A percentile compares a stretch with the other conserved stretches of the same genome.
Conservation (phyloP, 768 basidiomycete genomes). For the Punctularia strigosozonata region DNA sequence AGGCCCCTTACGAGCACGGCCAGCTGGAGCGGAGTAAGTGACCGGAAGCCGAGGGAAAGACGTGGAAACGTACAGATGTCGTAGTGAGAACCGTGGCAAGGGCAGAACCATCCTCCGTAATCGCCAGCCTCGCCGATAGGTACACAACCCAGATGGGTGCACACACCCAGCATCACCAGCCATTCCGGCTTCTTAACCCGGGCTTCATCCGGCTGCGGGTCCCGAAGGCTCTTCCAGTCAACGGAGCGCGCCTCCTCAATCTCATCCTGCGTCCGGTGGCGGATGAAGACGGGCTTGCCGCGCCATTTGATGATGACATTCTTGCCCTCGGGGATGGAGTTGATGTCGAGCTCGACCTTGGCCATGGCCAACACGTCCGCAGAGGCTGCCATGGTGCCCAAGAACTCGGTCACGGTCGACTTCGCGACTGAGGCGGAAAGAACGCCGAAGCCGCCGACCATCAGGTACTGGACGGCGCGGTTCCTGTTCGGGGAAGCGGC, state of each 20-base stretch:
- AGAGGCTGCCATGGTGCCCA: constrained; percentile 93
- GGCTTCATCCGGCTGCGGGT: constrained; percentile 84
- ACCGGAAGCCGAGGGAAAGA: constrained; percentile 3
- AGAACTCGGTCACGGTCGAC: constrained; percentile 86
- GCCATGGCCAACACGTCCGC: constrained; percentile 97
- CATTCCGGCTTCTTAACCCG: constrained; percentile 93
- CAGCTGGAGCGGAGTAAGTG: constrained; percentile 38
- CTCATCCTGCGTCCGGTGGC: constrained; percentile 86
- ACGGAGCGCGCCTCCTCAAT: constrained; percentile 82
- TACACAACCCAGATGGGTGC: constrained; percentile 97
- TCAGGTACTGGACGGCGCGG: constrained; percentile 78
- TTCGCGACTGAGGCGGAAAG: constrained; percentile 92
- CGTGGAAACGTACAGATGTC: constrained; percentile 69
- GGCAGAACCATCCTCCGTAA: constrained; percentile 99
- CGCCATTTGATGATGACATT: constrained; percentile 98
- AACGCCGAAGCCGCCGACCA: constrained; percentile 86
- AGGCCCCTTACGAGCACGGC: constrained; percentile 91
- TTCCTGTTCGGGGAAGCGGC: constrained; percentile 50
- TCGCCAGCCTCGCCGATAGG: constrained; percentile 97
- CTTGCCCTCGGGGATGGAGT: constrained; percentile 90
- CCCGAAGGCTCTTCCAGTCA: constrained; percentile 82
- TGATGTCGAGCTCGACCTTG: constrained; percentile 92
- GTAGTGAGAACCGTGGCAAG: constrained; percentile 98
- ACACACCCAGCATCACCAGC: constrained; percentile 86
- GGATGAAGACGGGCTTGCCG: constrained; percentile 98